Evolutionary conservation across 768 basidiomycete species (phyloP).

Genomic region (Astraeus odoratus): DNA sequence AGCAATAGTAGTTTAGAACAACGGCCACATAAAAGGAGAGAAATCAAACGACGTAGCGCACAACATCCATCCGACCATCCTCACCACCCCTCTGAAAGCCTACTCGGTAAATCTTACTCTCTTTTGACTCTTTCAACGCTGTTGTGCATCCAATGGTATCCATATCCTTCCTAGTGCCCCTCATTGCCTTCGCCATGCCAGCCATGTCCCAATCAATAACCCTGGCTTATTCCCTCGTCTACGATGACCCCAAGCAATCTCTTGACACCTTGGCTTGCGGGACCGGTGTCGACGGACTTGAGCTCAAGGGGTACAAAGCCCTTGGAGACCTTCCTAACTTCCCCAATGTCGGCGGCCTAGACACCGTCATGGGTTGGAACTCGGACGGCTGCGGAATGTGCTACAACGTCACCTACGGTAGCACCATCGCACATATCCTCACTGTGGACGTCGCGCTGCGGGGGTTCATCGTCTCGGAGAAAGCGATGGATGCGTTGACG

Average conservation of each 20-base stretch:
- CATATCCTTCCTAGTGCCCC: not conserved
- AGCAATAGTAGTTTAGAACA: too few relatives aligned
- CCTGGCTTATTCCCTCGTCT: conserved; percentile 40
- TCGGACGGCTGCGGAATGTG: conserved; percentile 53
- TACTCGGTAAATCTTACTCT: too few relatives aligned
- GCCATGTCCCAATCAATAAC: conserved; percentile 3
- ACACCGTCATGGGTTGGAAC: conserved; percentile 44
- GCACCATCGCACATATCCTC: conserved; percentile 38
- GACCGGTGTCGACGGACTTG: conserved; percentile 45
- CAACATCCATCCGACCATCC: too few relatives aligned
- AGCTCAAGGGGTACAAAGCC: conserved; percentile 38
- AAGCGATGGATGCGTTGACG: conserved; percentile 33
- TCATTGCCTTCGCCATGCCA: conserved; percentile 4
- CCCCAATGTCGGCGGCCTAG: conserved; percentile 52
- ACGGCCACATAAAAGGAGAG: too few relatives aligned
- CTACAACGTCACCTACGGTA: conserved; percentile 33
- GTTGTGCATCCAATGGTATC: conserved; percentile 8
- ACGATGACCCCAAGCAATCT: conserved; percentile 38
- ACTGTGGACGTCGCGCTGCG: conserved; percentile 40
- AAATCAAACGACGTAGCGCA: too few relatives aligned
- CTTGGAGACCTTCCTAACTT: conserved; percentile 49
- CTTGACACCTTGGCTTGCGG: conserved; percentile 44
- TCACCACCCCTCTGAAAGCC: too few relatives aligned
- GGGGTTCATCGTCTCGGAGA: conserved; percentile 32
- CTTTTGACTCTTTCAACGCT: too few relatives aligned